Conservation (phyloP, 2,329 filamentous ascomycete species). For the Tolypocladium cylindrosporum region DNA sequence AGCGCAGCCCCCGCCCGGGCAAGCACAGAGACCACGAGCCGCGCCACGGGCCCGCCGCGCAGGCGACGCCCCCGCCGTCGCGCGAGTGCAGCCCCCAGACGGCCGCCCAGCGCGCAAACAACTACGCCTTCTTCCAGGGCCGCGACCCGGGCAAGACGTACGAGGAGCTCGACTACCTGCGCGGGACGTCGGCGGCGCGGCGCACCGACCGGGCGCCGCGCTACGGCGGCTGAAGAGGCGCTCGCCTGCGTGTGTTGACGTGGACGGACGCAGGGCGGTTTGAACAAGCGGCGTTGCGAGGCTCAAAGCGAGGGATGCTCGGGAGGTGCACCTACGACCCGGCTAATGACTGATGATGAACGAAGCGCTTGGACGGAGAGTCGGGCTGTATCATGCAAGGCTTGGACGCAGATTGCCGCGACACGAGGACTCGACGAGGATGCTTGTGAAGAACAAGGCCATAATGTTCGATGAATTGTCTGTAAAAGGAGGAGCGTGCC, state of each 20-base stretch:
- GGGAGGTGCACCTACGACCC: not conserved
- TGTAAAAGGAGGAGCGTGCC: not conserved
- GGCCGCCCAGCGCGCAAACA: slow-evolving; percentile 11
- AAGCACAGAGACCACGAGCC: not conserved
- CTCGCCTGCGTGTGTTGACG: not conserved
- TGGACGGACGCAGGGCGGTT: not conserved
- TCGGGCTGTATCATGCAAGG: not conserved
- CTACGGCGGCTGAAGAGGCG: not conserved
- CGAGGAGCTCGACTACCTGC: slow-evolving; percentile 10
- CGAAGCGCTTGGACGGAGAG: not conserved
- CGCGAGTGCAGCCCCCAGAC: slow-evolving; percentile 1
- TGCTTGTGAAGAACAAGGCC: not conserved
- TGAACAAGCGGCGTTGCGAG: not conserved
- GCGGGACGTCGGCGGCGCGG: not conserved
- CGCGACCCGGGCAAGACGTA: slow-evolving; percentile 12
- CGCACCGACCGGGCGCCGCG: not conserved
- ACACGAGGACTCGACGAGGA: not conserved
- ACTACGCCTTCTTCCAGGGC: slow-evolving; percentile 17
- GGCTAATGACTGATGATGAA: not conserved
- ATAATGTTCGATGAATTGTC: not conserved
- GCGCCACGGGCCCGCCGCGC: not conserved
- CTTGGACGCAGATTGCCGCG: not conserved
- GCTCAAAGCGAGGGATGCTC: not conserved
- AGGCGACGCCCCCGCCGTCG: not conserved
- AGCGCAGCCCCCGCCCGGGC: too few species aligned